Evolutionary conservation across 768 basidiomycete species (phyloP), one percentile per base, ranked within the genome.

Genomic region (Serendipita sp.): DNA sequence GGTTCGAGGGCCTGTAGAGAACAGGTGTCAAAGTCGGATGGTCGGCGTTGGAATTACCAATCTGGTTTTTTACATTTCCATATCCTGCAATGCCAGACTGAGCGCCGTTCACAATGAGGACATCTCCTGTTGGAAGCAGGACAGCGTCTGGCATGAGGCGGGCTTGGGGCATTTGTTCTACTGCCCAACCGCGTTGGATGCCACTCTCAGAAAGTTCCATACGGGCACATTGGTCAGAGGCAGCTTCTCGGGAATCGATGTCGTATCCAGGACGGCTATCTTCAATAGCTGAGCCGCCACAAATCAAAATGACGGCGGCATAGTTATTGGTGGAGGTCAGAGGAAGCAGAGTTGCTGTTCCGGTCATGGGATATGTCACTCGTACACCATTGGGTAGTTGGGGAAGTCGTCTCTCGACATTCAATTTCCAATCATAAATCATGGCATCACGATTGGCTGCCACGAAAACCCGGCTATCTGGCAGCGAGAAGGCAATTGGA

Each of bases 301-400:
- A 91, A 32, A 91, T 72, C 23, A 91, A 76, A 47, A 91, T 74
- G 68, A 88, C 86, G 0, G 89, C 80, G 3, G 76, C 75, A 68
- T 87, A 91, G 66, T 78, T 71, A 68, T 83, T 83, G 7, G 79
- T 76, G 2, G 83, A 81, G 3, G 79, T 79, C 5, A 91, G 76
- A 8, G 89, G 88, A 7, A 91, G 81, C 46, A 91, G 77, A n/a
- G 88, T 67, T 11, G 78, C 88, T 15, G 84, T 84, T 46, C 85
- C 89, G 30, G 87, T 76, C 85, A 90, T 87, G 0, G 89, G 89
- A 71, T 91, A 91, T 0, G 89, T 89, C 41, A 90, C 83, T 30
- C 87, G 86, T 15, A 89, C 82, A 47, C 83, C 84, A 67, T 91
- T 88, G 4, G 89, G 88, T 68, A 90, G 80, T 48, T 70, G 73